Base-by-base conservation (phyloP, 257 asterid species). In the Echites panduratus region DNA sequence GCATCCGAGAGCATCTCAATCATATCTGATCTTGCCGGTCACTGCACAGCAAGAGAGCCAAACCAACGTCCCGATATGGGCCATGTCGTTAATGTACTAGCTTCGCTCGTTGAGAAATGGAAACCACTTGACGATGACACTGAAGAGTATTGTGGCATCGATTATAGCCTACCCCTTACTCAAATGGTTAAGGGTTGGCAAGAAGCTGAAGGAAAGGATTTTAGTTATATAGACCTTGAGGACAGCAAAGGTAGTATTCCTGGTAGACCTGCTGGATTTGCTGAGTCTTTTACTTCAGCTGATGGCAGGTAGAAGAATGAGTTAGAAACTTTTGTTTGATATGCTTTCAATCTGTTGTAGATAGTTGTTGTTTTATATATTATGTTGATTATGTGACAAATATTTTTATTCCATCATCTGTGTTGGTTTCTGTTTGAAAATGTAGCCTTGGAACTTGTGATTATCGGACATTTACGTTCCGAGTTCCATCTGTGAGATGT, bases 161-260 rank as follows among this genome's bases (percentile, higher is more conserved):
- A 93, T 70, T 93, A 93, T 32, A 93, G 92, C 75, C 98, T 93
- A 20, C 98, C 98, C 9, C 87, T 93, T n/a, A 84, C 83, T 76
- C 96, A 93, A 79, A 90, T 93, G 98, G 98, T 93, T 10, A 90
- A 90, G 81, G 93, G 82, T 32, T 93, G 97, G 98, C 97, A 90
- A 81, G 95, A 90, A 66, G 76, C 90, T 0, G 98, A 93, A 73
- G 94, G 88, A 16, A 83, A 86, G n/a, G 91, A 85, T 59, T 66
- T 53, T 47, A 89, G 93, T 72, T 86, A 66, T 38, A 32, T 90
- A 85, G 91, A 85, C 40, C 85, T 93, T 9, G 90, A 87, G 71
- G 96, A 93, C 71, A 93, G 97, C 73, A 93, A 89, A 78, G 95
- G 95, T 19, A 93, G 97, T 71, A 93, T 93, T 10, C 97, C 98